A percentile compares a stretch with the other conserved stretches of the same genome.
Evolutionary conservation across 768 basidiomycete species (phyloP).

Genomic region (Mycena olivaceomarginata): DNA sequence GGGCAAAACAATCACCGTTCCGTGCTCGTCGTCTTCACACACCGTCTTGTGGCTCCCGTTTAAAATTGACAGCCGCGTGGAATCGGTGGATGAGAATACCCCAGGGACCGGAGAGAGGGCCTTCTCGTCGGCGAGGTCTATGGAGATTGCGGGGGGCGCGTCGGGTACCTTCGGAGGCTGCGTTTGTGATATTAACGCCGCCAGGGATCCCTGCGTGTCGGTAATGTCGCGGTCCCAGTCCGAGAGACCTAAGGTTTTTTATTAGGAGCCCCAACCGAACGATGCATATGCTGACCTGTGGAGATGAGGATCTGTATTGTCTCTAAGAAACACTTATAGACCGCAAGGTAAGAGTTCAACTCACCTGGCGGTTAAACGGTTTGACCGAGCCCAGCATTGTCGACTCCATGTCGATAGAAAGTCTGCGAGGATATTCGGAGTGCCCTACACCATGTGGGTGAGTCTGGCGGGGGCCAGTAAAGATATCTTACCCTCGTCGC

Average conservation of each 20-base stretch:
- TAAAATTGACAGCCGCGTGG: conserved; percentile 79
- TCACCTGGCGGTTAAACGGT: conserved; percentile 88
- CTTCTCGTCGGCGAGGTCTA: conserved; percentile 50
- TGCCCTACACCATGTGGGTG: conserved; percentile 69
- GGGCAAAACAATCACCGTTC: conserved; percentile 93
- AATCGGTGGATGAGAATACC: conserved; percentile 74
- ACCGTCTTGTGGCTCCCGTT: conserved; percentile 90
- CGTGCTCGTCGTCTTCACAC: conserved; percentile 75
- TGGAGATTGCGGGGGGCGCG: conserved; percentile 50
- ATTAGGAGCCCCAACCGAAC: conserved; percentile 16
- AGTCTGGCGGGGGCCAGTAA: conserved; percentile 54
- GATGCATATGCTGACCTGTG: not conserved
- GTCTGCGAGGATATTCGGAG: conserved; percentile 82
- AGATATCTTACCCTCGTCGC: conserved; percentile 74
- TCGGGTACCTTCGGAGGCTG: conserved; percentile 52
- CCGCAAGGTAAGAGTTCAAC: conserved; percentile 9
- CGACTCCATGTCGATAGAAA: conserved; percentile 87
- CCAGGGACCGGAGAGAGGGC: conserved; percentile 64
- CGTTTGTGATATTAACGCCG: conserved; percentile 66
- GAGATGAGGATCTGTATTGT: conserved; percentile 12
- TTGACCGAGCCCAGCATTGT: conserved; percentile 92
- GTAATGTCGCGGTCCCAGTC: conserved; percentile 94
- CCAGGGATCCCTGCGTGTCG: conserved; percentile 81
- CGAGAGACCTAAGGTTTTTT: conserved; percentile 74
- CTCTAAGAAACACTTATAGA: not conserved